Evolutionary conservation across 176 grass and related monocot genomes (phyloP).

Genomic region (Alloteropsis semialata): DNA sequence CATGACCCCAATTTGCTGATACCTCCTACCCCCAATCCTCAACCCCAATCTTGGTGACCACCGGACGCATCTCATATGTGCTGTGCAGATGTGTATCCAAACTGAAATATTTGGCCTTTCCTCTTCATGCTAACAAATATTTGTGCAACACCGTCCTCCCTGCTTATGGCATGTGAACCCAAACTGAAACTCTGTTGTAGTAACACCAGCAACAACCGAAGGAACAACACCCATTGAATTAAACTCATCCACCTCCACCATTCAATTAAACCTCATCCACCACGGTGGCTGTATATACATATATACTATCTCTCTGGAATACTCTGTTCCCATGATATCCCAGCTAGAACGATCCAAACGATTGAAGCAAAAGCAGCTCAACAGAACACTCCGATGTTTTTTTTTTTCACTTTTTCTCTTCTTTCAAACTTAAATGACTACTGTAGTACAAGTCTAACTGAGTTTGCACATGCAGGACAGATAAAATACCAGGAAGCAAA

Average conservation of each 20-base stretch:
- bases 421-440: background rate
- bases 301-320: background rate
- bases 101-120: background rate
- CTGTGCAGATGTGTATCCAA: background rate
- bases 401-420: background rate
- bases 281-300: background rate
- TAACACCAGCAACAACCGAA: background rate
- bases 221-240: background rate
- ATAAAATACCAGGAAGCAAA: background rate
- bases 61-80: background rate
- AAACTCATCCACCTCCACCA: background rate
- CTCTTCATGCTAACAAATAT: background rate
- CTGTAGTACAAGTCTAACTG: slow-evolving; percentile 25
- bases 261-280: background rate
- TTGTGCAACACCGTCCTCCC: background rate
- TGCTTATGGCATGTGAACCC: background rate
- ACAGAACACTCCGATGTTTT: background rate
- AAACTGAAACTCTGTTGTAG: background rate
- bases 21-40: background rate
- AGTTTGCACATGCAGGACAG: slow-evolving; percentile 16
- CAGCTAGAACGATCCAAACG: background rate
- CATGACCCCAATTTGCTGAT: background rate
- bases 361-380: background rate
- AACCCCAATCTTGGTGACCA: background rate
- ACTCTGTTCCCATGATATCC: background rate